Conservation (phyloP, 2,329 filamentous ascomycete species). For the Penicillium hesseltinei region DNA sequence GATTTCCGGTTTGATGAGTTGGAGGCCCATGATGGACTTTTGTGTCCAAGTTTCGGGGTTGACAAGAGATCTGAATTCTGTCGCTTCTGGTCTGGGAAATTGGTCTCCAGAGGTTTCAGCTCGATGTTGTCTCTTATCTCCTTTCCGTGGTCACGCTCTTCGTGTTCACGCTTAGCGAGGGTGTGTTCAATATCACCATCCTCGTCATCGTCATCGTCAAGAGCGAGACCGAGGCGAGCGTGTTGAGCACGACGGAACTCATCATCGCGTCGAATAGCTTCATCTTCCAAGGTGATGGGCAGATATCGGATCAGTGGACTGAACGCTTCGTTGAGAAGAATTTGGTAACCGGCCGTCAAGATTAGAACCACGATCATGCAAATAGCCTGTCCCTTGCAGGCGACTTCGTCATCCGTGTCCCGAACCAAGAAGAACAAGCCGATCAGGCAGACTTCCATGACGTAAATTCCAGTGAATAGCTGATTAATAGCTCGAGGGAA, state of each 20-base stretch:
- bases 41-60: slow-evolving; percentile 27
- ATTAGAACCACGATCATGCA: slow-evolving; percentile 75
- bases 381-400: slow-evolving; percentile 74
- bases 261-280: slow-evolving; percentile 85
- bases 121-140: slow-evolving; percentile 53
- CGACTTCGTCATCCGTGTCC: slow-evolving; percentile 53
- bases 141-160: slow-evolving; percentile 39
- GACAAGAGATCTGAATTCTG: slow-evolving; percentile 10
- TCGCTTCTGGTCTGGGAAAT: slow-evolving; percentile 19
- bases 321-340: slow-evolving; percentile 78
- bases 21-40: slow-evolving; percentile 45
- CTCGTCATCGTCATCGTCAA: slow-evolving; percentile 51
- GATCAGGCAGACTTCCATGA: slow-evolving; percentile 88
- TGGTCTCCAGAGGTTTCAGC: slow-evolving; percentile 39
- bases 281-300: slow-evolving; percentile 92
- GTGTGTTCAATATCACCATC: slow-evolving; percentile 43
- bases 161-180: slow-evolving; percentile 46
- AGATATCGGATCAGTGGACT: slow-evolving; percentile 82
- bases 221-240: slow-evolving; percentile 61
- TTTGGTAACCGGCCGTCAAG: slow-evolving; percentile 74
- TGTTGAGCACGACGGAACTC: slow-evolving; percentile 80
- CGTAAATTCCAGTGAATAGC: slow-evolving; percentile 88
- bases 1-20: slow-evolving; percentile 42
- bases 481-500: slow-evolving; percentile 94
- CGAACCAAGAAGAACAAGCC: slow-evolving; percentile 81